Base-by-base conservation (phyloP, 2,329 filamentous ascomycete species). In the Aulographum hederae region DNA sequence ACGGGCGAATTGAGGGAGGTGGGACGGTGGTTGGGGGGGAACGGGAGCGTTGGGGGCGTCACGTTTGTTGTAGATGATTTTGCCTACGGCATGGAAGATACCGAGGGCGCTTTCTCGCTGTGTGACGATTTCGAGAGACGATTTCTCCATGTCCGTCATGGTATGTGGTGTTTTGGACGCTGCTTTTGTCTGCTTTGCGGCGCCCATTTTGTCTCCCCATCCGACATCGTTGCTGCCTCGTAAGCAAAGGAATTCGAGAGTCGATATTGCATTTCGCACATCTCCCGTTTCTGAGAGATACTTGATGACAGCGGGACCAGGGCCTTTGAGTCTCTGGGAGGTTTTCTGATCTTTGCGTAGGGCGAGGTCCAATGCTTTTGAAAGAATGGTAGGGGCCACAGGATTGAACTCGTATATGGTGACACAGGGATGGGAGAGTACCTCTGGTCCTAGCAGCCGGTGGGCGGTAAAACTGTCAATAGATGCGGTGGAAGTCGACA, bases 1-100 rank as follows among this genome's bases (percentile, higher is more conserved):
- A 32, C 61, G 51, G 19, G 49, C 46, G 32, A 54, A 49, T 32
- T 60, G 54, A 0, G 60, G 56, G 18, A 63, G 52, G 43, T 57
- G 60, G 26, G 51, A 44, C 14, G 61, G 58, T 11, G 62, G 61
- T 31, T 62, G 58, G 5, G 51, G 43, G 25, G 52, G 37, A 23
- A 41, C 42, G 10, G 37, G 37, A 28, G 47, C 43, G 28, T 50
- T 42, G 10, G 62, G 53, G 3, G 52, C 48, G 18, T 78, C 67
- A 28, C 89, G 69, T 50, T 94, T 98, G 58, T 98, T 98, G 58
- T 95, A 92, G 1, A 95, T 75, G 2, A 98, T 80, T 48, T 89
- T 94, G 3, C 86, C 89, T 10, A 95, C 79, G 1, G 89, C 84
- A 50, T 98, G 89, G 46, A 98, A 98, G 31, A 98, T 82, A 2